Evolutionary conservation across 1,139 yeast genomes (phyloP), one percentile per base, ranked within the genome.

Genomic region (Magnusiomyces ingens): DNA sequence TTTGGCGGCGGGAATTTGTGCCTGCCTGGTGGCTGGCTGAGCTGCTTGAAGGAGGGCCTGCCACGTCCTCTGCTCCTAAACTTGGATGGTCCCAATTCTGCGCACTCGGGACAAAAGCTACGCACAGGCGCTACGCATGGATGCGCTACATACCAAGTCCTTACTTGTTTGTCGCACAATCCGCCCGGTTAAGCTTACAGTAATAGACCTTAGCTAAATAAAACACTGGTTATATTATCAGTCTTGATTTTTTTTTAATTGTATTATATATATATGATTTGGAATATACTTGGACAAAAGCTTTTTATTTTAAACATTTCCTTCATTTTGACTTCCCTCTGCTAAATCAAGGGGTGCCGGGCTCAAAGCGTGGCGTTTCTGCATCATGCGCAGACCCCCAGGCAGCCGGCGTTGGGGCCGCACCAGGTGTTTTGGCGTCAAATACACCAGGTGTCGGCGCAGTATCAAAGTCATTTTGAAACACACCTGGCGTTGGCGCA

Each of bases 391-490:
- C 59, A 4, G 49, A 45, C 29, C 65, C 69, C 70, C 72, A 67
- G 3, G 69, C 73, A 1, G 71, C 73, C 5, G 75, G 74, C 2
- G 74, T 69, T n/a, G 65, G 64, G 3, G 71, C 69, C 3, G 69
- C 74, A 1, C 75, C 77, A 1, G 77, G 78, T 2, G 76, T 73
- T 51, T 67, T 66, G 6, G 75, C 74, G 21, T 67, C 70, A 53
- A 63, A 67, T 17, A 60, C 68, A 5, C 72, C 76, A 2, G 77
- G 77, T 1, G 76, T 72, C 40, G 76, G 75, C 1, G 77, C 76
- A 35, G 69, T 62, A n/a, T 70, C 73, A 50, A 63, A 63, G 48
- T 60, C 70, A 62, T 56, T 71, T 67, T 71, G 76, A 71, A 53
- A 77, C 61, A 55, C 76, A 13, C 74, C 77, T 15, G 73, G 71